A percentile compares a stretch with the other conserved stretches of the same genome.
These are phyloP conservation scores for Hanseniaspora thailandica DNA, from an alignment of 805 yeast species.

Conservation along the genomic window DNA sequence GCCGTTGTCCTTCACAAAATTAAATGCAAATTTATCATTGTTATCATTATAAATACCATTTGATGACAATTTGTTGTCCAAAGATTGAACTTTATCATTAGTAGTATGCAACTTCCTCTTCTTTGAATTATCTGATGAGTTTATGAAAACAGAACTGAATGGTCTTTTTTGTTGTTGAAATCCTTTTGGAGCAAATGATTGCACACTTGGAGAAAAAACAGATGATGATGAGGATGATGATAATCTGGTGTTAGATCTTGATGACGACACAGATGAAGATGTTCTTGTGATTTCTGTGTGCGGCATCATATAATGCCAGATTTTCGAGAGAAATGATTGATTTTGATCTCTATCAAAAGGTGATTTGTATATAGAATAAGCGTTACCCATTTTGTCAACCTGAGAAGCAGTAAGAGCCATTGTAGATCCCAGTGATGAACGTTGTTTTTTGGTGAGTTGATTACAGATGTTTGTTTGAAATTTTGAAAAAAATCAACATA, in stretches of 20 bases:
- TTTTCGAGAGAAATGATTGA: not conserved
- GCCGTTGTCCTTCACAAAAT: not conserved
- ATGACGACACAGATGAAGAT: too few species aligned
- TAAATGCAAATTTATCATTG: not conserved
- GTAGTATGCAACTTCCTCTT: not conserved
- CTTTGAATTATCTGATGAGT: not conserved
- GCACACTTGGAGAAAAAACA: not conserved
- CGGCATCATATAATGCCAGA: constrained; percentile 1
- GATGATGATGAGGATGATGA: not conserved
- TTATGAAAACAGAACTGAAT: not conserved
- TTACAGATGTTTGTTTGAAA: too few species aligned
- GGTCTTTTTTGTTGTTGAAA: not conserved
- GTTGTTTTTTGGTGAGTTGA: too few species aligned
- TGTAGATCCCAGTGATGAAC: too few species aligned
- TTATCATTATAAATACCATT: not conserved
- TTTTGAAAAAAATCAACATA: too few species aligned
- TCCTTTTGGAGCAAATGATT: not conserved
- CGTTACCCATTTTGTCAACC: constrained; percentile 1
- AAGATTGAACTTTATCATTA: not conserved
- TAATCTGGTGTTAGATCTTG: too few species aligned
- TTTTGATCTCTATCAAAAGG: not conserved
- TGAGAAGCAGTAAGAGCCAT: not conserved
- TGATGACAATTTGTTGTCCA: not conserved
- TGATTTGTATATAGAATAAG: not conserved
- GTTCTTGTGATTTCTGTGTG: constrained; percentile 2